Conservation (phyloP, 805 yeast genomes). For the Metschnikowia amazonensis region DNA sequence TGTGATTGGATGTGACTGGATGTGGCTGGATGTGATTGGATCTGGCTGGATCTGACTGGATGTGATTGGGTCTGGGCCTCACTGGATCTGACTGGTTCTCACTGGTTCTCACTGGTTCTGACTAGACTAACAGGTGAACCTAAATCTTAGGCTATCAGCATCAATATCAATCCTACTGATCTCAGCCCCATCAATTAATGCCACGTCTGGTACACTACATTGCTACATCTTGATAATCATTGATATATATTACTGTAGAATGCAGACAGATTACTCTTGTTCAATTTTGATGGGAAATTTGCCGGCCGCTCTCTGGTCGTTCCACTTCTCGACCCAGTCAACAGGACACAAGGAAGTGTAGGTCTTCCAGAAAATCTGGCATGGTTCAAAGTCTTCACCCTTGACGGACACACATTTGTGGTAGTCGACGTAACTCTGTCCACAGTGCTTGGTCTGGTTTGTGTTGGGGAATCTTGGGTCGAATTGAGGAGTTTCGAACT, state of each 20-base stretch:
- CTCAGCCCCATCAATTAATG: too few relatives aligned
- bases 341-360: constrained; percentile 82
- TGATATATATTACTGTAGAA: constrained; percentile 5
- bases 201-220: too few relatives aligned
- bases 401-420: constrained; percentile 94
- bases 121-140: too few relatives aligned
- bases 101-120: too few relatives aligned
- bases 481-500: constrained; percentile 40
- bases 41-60: too few relatives aligned
- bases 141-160: too few relatives aligned
- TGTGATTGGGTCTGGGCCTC: too few relatives aligned
- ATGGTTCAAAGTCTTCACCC: constrained; percentile 98
- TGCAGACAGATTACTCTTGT: constrained; percentile 12
- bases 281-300: constrained; percentile 41
- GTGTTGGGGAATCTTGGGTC: constrained; percentile 70
- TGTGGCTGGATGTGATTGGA: too few relatives aligned
- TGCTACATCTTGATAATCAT: background rate
- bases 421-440: constrained; percentile 96
- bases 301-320: constrained; percentile 69
- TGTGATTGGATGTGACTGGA: too few relatives aligned
- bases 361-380: constrained; percentile 90
- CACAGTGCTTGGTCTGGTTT: constrained; percentile 98
- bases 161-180: too few relatives aligned
- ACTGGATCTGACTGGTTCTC: too few relatives aligned
- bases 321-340: constrained; percentile 85